These are phyloP conservation scores for Incumbomyces lentus DNA, from an alignment of 2,329 filamentous ascomycete species.

Conservation along the genomic window DNA sequence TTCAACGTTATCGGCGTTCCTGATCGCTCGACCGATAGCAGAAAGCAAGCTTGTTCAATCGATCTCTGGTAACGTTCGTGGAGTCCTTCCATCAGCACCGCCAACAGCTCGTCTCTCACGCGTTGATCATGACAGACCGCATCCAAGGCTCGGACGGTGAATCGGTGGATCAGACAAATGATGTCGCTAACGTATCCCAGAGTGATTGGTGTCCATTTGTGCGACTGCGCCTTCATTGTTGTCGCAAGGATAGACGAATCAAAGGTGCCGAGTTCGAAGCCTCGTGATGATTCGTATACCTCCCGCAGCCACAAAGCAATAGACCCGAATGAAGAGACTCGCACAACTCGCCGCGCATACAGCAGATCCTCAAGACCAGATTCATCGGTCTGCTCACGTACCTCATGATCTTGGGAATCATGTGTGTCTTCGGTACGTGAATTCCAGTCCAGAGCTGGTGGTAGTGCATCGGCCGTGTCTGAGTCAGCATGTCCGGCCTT, in stretches of 20 bases:
- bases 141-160: conserved; percentile 37
- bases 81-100: conserved; percentile 37
- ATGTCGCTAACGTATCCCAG: conserved; percentile 27
- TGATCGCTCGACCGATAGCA: conserved; percentile 43
- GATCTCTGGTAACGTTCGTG: conserved; percentile 37
- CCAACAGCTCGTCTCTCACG: conserved; percentile 36
- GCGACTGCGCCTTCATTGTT: conserved; percentile 4
- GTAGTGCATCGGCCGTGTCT: background rate
- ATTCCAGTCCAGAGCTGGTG: background rate
- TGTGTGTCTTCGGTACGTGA: background rate
- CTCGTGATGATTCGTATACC: conserved; percentile 25
- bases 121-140: conserved; percentile 34
- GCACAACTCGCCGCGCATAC: background rate
- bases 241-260: background rate
- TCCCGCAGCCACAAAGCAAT: background rate
- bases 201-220: conserved; percentile 3
- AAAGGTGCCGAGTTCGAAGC: conserved; percentile 44
- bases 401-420: background rate
- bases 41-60: conserved; percentile 39
- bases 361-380: background rate
- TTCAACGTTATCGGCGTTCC: conserved; percentile 42
- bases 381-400: background rate
- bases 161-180: conserved; percentile 44
- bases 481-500: conserved; percentile 12
- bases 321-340: background rate